Base-by-base conservation (phyloP, 495 filamentous ascomycete species). In the Penicillium soppii region DNA sequence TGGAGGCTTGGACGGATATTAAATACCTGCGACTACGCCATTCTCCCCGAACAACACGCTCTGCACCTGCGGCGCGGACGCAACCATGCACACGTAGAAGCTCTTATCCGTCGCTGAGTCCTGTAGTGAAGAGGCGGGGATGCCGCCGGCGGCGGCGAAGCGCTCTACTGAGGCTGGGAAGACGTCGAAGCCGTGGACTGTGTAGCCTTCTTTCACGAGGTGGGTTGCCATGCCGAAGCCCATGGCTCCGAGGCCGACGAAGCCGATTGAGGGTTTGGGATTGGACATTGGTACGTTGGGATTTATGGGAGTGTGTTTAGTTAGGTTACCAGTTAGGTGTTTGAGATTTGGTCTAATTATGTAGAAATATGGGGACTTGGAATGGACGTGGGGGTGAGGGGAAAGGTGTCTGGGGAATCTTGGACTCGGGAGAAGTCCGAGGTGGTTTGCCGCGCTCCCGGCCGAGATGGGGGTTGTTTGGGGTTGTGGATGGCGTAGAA, bases 221-320 rank as follows among this genome's bases (percentile, higher is more conserved):
- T 90, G 79, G 32, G 83, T 86, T 58, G 89, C 89, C 87, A 92
- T 92, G 55, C 88, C 88, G 63, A 88, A 89, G 61, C 89, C 89
- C 89, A 92, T 94, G 71, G 89, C 89, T 55, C 89, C 89, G 6
- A 94, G 85, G 75, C 89, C 89, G 50, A 89, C 85, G 70, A 92
- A 92, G 54, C 86, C 82, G 47, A 91, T 69, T 40, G 75, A 70
- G 7, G 82, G 77, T 58, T 83, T 75, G 38, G 71, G n/a, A n/a
- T n/a, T n/a, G n/a, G n/a, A n/a, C n/a, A n/a, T n/a, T n/a, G n/a
- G n/a, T n/a, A n/a, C n/a, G n/a, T n/a, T n/a, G n/a, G n/a, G n/a
- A n/a, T n/a, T n/a, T n/a, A n/a, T n/a, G n/a, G n/a, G n/a, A n/a
- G n/a, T n/a, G n/a, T n/a, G n/a, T n/a, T n/a, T n/a, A n/a, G n/a